A percentile compares a stretch with the other conserved stretches of the same genome.
Conservation (phyloP, 768 basidiomycete genomes). For the Mycena sanguinolenta region DNA sequence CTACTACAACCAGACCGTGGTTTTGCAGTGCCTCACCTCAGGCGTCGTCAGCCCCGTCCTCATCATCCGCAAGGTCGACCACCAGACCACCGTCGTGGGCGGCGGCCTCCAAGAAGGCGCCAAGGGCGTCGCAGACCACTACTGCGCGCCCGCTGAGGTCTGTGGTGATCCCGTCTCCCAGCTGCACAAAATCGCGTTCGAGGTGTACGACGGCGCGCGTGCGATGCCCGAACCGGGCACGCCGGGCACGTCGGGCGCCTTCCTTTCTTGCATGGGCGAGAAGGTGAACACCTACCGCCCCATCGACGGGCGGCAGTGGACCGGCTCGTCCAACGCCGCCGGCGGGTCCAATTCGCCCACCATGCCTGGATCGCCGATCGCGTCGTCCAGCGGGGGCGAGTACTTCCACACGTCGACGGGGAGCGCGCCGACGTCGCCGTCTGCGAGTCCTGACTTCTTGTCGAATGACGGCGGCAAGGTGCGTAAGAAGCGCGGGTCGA, state of each 20-base stretch:
- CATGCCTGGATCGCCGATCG: constrained; percentile 78
- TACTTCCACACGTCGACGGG: constrained; percentile 74
- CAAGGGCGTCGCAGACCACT: constrained; percentile 87
- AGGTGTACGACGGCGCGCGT: constrained; percentile 83
- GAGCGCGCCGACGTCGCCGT: constrained; percentile 80
- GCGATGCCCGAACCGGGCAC: constrained; percentile 81
- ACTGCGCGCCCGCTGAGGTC: constrained; percentile 86
- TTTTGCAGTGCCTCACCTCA: constrained; percentile 93
- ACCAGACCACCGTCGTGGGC: constrained; percentile 90
- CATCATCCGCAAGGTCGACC: constrained; percentile 94
- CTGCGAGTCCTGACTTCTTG: constrained; percentile 73
- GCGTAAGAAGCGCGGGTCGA: constrained; percentile 85
- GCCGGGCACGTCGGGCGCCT: constrained; percentile 83
- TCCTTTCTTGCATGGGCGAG: constrained; percentile 93
- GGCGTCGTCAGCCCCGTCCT: constrained; percentile 94
- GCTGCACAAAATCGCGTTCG: constrained; percentile 95
- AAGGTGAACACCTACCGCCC: constrained; percentile 93
- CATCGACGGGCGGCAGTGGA: constrained; percentile 87
- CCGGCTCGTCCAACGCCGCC: constrained; percentile 51
- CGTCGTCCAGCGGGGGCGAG: constrained; percentile 67
- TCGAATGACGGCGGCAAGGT: constrained; percentile 90
- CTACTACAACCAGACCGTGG: constrained; percentile 97
- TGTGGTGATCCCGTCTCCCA: constrained; percentile 96
- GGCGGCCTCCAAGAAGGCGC: constrained; percentile 91
- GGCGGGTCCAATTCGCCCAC: constrained; percentile 67